Evolutionary conservation across 306 rosid species (phyloP).

Genomic region (Medicago arabica): DNA sequence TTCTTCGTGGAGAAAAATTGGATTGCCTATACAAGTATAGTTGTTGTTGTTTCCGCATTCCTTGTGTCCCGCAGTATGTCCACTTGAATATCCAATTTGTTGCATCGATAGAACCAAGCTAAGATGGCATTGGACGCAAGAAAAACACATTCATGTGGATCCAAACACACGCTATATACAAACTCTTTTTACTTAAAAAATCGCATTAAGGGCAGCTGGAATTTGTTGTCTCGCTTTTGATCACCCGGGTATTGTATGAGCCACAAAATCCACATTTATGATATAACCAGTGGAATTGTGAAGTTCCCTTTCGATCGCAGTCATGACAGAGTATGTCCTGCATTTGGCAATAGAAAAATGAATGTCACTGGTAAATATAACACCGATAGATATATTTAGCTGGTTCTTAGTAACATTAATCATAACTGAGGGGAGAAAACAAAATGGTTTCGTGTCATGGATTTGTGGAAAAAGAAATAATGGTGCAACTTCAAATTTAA

Average conservation of each 20-base stretch:
- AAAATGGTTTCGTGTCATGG: not conserved
- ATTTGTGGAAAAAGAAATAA: not conserved
- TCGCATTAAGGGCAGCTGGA: slow-evolving; percentile 56
- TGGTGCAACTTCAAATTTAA: not conserved
- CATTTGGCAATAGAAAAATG: slow-evolving; percentile 44
- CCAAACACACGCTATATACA: slow-evolving; percentile 50
- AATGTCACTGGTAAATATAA: not conserved
- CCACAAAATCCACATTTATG: slow-evolving; percentile 92
- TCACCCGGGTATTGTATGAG: slow-evolving; percentile 93
- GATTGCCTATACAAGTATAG: slow-evolving; percentile 57
- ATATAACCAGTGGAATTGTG: slow-evolving; percentile 95
- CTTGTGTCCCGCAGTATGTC: not conserved
- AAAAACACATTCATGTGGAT: not conserved
- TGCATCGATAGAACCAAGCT: not conserved
- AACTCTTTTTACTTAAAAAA: slow-evolving; percentile 34
- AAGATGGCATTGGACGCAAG: not conserved
- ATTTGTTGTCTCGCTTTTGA: slow-evolving; percentile 66
- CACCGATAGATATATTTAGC: not conserved
- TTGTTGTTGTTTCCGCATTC: not conserved
- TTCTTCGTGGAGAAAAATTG: slow-evolving; percentile 59
- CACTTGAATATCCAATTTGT: not conserved
- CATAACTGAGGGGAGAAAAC: not conserved
- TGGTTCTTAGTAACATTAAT: slow-evolving; percentile 4
- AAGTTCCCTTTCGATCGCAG: slow-evolving; percentile 76
- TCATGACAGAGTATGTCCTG: slow-evolving; percentile 97